These are phyloP conservation scores for Oryza officinalis DNA, from an alignment of 176 grass and related monocot species.

Conservation along the genomic window DNA sequence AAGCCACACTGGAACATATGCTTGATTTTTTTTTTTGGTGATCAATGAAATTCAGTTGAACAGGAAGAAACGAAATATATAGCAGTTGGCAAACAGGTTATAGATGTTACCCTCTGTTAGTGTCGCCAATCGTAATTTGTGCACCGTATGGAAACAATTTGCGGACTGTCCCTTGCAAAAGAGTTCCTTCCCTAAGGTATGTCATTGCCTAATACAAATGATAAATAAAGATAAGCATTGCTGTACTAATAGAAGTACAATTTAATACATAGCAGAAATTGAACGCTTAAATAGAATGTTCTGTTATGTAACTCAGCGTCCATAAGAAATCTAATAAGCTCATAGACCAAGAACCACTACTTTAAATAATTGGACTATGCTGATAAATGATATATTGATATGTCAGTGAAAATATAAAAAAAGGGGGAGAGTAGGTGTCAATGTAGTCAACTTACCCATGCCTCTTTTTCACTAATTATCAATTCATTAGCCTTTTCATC, in stretches of 20 bases:
- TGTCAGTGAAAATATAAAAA: slow-evolving; percentile 6
- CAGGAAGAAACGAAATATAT: slow-evolving; percentile 19
- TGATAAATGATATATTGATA: background rate
- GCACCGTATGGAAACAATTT: slow-evolving; percentile 83
- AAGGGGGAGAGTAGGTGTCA: background rate
- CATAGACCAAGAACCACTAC: background rate
- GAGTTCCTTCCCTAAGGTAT: slow-evolving; percentile 71
- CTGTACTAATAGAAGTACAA: background rate
- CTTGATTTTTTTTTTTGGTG: background rate
- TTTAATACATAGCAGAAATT: background rate
- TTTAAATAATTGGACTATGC: background rate
- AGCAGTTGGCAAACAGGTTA: slow-evolving; percentile 1
- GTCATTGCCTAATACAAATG: slow-evolving; percentile 57
- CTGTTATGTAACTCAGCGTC: background rate
- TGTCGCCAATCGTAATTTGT: slow-evolving; percentile 73
- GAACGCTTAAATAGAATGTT: background rate
- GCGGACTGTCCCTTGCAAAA: slow-evolving; percentile 77
- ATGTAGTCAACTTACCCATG: slow-evolving; percentile 68
- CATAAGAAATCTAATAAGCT: slow-evolving; percentile 2
- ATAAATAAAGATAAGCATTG: background rate
- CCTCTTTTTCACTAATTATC: slow-evolving; percentile 87
- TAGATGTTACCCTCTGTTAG: slow-evolving; percentile 71
- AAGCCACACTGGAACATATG: background rate
- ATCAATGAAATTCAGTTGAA: slow-evolving; percentile 3
- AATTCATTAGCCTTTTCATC: slow-evolving; percentile 75